Evolutionary conservation across 106 monocot species (phyloP).

Genomic region (Vanilla planifolia): DNA sequence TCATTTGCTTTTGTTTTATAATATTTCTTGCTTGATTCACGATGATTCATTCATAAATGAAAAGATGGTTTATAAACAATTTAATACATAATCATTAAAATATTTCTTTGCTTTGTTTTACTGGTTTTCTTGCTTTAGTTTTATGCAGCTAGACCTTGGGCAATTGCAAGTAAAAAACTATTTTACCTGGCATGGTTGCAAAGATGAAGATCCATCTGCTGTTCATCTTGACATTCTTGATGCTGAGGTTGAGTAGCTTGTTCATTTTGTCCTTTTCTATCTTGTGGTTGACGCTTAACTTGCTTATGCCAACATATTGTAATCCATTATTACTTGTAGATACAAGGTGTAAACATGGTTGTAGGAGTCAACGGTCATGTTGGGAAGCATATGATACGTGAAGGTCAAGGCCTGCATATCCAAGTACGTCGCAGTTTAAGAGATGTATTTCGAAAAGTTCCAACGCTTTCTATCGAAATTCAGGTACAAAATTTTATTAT

Average conservation of each 20-base stretch:
- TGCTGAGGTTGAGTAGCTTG: constrained; percentile 52
- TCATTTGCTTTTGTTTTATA: no score
- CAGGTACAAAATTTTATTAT: constrained; percentile 49
- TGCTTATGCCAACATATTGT: background rate
- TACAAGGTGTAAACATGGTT: constrained; percentile 81
- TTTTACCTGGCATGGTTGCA: constrained; percentile 81
- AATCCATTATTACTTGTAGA: constrained; percentile 29
- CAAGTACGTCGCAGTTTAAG: constrained; percentile 81
- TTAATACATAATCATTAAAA: background rate
- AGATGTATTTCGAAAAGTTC: constrained; percentile 88
- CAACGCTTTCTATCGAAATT: constrained; percentile 73
- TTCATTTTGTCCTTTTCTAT: background rate
- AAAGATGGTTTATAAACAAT: background rate
- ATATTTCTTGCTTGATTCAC: no score
- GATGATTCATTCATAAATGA: background rate
- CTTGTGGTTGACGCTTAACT: background rate
- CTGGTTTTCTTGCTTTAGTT: constrained; percentile 35
- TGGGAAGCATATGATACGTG: constrained; percentile 76
- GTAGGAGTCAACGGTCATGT: constrained; percentile 73
- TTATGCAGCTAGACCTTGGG: constrained; percentile 92
- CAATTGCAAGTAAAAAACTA: constrained; percentile 61
- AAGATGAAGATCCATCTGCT: constrained; percentile 76
- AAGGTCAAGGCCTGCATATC: constrained; percentile 66
- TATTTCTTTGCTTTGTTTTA: constrained; percentile 1
- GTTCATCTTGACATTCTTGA: constrained; percentile 90